A percentile compares a stretch with the other conserved stretches of the same genome.
Evolutionary conservation across 2,329 filamentous ascomycete species (phyloP).

Genomic region (Neopestalotiopsis sp.): DNA sequence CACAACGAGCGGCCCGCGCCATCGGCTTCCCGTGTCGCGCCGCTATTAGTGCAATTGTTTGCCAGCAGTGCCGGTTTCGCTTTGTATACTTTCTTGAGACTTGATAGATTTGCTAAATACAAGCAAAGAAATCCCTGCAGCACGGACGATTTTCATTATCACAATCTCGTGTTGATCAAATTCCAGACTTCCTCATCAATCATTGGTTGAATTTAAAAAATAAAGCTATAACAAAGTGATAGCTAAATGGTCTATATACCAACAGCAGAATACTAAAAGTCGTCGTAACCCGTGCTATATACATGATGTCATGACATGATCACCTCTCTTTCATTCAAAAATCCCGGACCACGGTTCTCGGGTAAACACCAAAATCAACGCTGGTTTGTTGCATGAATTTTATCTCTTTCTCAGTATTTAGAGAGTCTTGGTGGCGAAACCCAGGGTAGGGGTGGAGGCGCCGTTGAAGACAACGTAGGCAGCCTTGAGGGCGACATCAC

Average conservation of each 20-base stretch:
- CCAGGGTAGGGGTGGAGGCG: slow-evolving; percentile 43
- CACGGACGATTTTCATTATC: too few relatives aligned
- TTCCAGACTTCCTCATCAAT: too few relatives aligned
- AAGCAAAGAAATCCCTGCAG: too few relatives aligned
- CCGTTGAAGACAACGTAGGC: slow-evolving; percentile 67
- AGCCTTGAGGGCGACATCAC: slow-evolving; percentile 70
- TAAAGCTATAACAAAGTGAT: too few relatives aligned
- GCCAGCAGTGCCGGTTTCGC: background rate
- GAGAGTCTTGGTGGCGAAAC: slow-evolving; percentile 44
- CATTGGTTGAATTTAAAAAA: too few relatives aligned
- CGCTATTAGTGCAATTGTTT: background rate
- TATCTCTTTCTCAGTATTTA: background rate
- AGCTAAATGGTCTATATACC: background rate
- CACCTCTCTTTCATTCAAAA: background rate
- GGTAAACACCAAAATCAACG: background rate
- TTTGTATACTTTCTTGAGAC: too few relatives aligned
- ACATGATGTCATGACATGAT: background rate
- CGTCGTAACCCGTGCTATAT: background rate
- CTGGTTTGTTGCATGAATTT: background rate
- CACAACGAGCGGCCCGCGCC: too few relatives aligned
- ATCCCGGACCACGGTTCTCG: background rate
- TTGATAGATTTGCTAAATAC: too few relatives aligned
- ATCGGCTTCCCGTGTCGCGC: background rate
- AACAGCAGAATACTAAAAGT: slow-evolving; percentile 1
- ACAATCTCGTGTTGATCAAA: too few relatives aligned